A percentile compares a stretch with the other conserved stretches of the same genome.
These are phyloP conservation scores for Pichia manshurica DNA, from an alignment of 805 yeast species.

Conservation along the genomic window DNA sequence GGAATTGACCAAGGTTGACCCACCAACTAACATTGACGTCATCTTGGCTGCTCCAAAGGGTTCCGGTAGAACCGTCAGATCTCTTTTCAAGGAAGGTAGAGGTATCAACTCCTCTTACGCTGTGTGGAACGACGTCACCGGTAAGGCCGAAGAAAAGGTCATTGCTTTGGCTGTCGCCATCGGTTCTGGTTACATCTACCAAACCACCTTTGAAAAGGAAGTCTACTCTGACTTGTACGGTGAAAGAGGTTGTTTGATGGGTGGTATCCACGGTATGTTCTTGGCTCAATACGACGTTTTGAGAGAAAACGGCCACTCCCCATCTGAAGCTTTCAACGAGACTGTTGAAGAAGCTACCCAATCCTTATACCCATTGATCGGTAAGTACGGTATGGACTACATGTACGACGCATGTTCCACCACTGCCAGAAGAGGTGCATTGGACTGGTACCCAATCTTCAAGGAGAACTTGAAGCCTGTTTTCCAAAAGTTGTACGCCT, in stretches of 20 bases:
- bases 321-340: constrained; percentile 99
- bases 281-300: constrained; percentile 99
- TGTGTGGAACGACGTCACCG: constrained; percentile 98
- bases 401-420: constrained; percentile 99
- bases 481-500: constrained; percentile 90
- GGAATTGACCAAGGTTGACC: constrained; percentile 92
- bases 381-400: constrained; percentile 99
- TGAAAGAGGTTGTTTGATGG: constrained; percentile 99
- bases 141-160: constrained; percentile 99
- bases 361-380: constrained; percentile 97
- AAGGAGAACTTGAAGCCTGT: constrained; percentile 98
- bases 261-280: constrained; percentile 99
- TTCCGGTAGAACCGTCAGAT: constrained; percentile 99
- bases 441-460: constrained; percentile 99
- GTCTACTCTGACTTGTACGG: constrained; percentile 99
- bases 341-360: constrained; percentile 99
- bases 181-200: constrained; percentile 99
- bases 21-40: constrained; percentile 92
- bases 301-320: constrained; percentile 99
- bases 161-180: constrained; percentile 98
- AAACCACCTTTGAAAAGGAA: constrained; percentile 98
- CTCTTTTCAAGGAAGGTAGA: constrained; percentile 99
- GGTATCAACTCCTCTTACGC: constrained; percentile 99
- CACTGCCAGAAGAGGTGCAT: constrained; percentile 99
- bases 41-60: constrained; percentile 99